Evolutionary conservation across 192 early-diverging fungal genomes (phyloP), one percentile per base, ranked within the genome.

Genomic region (Dispira parvispora): DNA sequence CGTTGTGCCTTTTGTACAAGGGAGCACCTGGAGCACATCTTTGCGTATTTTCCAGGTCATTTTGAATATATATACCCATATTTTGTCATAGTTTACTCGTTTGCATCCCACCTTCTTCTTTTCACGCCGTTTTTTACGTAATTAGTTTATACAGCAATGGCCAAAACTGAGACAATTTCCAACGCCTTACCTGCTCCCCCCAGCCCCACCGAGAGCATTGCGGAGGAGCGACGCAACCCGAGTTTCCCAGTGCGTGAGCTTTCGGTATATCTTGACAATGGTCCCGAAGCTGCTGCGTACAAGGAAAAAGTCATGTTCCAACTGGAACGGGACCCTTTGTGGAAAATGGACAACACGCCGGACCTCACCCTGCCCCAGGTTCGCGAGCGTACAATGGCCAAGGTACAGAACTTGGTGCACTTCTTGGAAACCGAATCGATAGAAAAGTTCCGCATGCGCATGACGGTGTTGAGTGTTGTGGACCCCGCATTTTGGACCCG

Each of bases 401-500:
- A 89, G 77, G 78, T 86, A 69, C 64, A 65, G 28, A 80, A 80
- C 8, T 72, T 89, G 58, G 83, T 86, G 1, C 74, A 88, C 69
- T 80, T 82, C 62, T 78, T 90, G 25, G 75, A 80, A 44, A 82
- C 78, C 68, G 85, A 89, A 60, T 79, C 88, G 27, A 74, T 86
- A 13, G 75, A 77, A 18, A 71, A 79, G 45, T 87, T 89, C 60
- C 83, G 81, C 70, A 68, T 77, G 67, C 80, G 89, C 45, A 86
- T 93, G 88, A 82, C 83, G 71, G 75, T 89, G 18, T 71, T 91
- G 45, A 86, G 82, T 65, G 71, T 91, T 43, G 73, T 93, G 12
- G 91, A 93, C 64, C 88, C 91, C 43, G 88, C 82, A 10, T 85
- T 89, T 67, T 93, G 91, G 91, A 93, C 91, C 13, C 84, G 91